Evolutionary conservation across 495 filamentous ascomycete species (phyloP).

Genomic region (Daldinia caldariorum): DNA sequence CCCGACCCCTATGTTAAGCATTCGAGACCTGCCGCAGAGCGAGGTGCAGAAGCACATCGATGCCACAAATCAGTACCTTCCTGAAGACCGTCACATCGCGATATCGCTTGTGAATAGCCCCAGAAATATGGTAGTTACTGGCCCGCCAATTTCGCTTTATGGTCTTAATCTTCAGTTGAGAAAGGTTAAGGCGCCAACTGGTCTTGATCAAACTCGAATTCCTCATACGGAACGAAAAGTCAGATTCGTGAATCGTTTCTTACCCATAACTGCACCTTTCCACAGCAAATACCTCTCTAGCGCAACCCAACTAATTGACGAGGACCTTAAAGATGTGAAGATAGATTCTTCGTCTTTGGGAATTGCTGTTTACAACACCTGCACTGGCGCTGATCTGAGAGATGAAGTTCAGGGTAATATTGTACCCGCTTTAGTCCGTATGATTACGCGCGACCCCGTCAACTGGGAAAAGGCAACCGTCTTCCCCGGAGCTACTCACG

Average conservation of each 20-base stretch:
- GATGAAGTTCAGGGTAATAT: constrained; percentile 68
- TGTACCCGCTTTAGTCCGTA: constrained; percentile 83
- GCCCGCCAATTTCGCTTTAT: constrained; percentile 93
- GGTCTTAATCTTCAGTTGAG: constrained; percentile 92
- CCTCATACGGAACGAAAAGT: constrained; percentile 95
- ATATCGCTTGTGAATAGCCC: constrained; percentile 97
- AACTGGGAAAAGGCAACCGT: constrained; percentile 94
- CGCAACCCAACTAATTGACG: constrained; percentile 79
- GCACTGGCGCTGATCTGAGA: constrained; percentile 82
- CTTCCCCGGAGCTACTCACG: constrained; percentile 89
- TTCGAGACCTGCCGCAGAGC: constrained; percentile 85
- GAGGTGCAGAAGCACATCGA: constrained; percentile 95
- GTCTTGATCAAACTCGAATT: constrained; percentile 92
- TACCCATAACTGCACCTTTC: constrained; percentile 97
- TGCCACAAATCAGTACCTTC: constrained; percentile 94
- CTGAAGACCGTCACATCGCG: constrained; percentile 87
- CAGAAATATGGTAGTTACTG: constrained; percentile 95
- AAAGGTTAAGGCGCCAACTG: constrained; percentile 96
- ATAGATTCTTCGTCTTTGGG: constrained; percentile 73
- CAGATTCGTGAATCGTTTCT: constrained; percentile 95
- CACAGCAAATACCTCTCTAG: constrained; percentile 91
- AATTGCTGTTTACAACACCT: constrained; percentile 89
- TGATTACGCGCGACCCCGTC: constrained; percentile 92
- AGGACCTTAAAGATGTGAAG: constrained; percentile 84
- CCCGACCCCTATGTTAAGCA: constrained; percentile 97